Conservation (phyloP, 139 green algal species). For the Raphidocelis subcapitata region DNA sequence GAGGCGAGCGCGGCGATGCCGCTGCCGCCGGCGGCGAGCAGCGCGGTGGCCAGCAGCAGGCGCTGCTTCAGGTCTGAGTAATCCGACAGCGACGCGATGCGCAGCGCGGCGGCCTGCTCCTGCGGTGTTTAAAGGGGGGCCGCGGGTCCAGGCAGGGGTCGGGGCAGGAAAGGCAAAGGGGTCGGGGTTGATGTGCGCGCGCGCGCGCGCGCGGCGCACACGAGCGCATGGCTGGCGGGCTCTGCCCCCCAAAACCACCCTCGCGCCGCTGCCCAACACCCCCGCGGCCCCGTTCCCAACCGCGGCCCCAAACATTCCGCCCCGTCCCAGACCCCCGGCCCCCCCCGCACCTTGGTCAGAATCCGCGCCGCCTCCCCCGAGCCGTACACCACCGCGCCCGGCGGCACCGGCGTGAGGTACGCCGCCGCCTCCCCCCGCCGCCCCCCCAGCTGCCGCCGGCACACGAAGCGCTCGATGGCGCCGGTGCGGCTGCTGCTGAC, state of each 20-base stretch:
- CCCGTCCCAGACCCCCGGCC: neutral
- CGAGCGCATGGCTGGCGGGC: too few species aligned
- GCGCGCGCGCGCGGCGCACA: neutral
- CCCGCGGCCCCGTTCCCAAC: too few species aligned
- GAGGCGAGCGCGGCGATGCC: slow-evolving; percentile 33
- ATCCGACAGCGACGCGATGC: slow-evolving; percentile 52
- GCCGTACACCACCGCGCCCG: slow-evolving; percentile 69
- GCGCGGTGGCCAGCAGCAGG: slow-evolving; percentile 57
- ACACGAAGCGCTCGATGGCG: slow-evolving; percentile 76
- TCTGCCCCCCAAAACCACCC: too few species aligned
- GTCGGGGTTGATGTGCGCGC: neutral
- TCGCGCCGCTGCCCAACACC: too few species aligned
- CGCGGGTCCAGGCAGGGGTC: neutral
- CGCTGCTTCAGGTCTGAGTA: slow-evolving; percentile 70
- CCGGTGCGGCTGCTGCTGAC: slow-evolving; percentile 58
- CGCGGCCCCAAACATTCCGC: neutral
- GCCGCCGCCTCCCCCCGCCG: slow-evolving; percentile 41
- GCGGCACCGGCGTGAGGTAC: slow-evolving; percentile 64
- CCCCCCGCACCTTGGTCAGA: slow-evolving; percentile 50
- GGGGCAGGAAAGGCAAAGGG: neutral
- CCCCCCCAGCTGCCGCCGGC: slow-evolving; percentile 51
- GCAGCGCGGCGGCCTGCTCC: slow-evolving; percentile 59
- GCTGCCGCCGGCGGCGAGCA: slow-evolving; percentile 56
- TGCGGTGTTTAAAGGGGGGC: slow-evolving; percentile 6
- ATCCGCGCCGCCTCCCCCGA: slow-evolving; percentile 53